These are phyloP conservation scores for Tylopilus rubrobrunneus DNA, from an alignment of 768 basidiomycete species.

Conservation along the genomic window DNA sequence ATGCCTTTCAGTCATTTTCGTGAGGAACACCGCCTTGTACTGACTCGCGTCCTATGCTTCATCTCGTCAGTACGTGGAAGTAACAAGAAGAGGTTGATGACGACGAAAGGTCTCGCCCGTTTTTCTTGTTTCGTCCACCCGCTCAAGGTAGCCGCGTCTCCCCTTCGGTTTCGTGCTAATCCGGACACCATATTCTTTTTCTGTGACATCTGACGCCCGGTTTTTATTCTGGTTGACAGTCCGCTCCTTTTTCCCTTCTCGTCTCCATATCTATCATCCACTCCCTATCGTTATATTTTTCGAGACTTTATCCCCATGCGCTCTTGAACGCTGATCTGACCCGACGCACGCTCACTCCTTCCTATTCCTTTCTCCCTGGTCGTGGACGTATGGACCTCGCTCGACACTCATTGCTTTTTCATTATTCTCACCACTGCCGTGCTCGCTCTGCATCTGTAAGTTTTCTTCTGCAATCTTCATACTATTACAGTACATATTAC, in stretches of 20 bases:
- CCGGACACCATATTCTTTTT: neutral
- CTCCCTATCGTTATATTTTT: slow-evolving; percentile 4
- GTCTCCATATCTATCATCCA: neutral
- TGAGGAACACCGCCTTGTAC: neutral
- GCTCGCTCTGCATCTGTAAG: slow-evolving; percentile 9
- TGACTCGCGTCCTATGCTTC: neutral
- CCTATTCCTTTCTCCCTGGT: neutral
- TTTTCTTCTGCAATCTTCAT: neutral
- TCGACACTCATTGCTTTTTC: slow-evolving; percentile 9
- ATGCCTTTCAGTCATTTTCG: neutral
- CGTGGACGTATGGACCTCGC: slow-evolving; percentile 5
- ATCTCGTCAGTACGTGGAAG: neutral
- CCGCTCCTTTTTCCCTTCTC: neutral
- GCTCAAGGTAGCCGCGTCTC: neutral
- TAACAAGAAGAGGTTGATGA: neutral
- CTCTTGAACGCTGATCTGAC: neutral
- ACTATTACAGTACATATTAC: neutral
- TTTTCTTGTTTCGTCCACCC: neutral
- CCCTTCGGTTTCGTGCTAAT: neutral
- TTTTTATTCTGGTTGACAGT: neutral
- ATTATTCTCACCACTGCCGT: neutral
- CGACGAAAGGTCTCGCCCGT: neutral
- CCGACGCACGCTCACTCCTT: slow-evolving; percentile 9
- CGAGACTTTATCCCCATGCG: neutral
- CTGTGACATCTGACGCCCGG: neutral